Percentiles rank a stretch among this genome's conserved stretches.
Conservation (phyloP, 2,329 filamentous ascomycete genomes). For the Alternaria tenuissima region DNA sequence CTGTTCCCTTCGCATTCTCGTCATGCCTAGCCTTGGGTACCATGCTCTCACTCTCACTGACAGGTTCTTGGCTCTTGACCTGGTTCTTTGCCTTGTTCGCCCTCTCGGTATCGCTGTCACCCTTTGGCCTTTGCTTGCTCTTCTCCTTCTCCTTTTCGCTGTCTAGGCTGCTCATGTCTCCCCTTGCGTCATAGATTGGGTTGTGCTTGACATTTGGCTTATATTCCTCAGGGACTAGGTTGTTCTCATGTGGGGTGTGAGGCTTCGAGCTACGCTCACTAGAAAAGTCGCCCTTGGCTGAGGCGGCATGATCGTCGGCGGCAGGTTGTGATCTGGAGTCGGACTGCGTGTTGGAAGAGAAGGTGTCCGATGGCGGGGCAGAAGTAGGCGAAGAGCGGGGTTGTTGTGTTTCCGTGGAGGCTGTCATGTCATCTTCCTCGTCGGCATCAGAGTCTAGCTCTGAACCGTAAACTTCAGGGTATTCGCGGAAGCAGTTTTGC, state of each 20-base stretch:
- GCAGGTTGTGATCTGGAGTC: conserved; percentile 4
- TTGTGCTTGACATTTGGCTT: conserved; percentile 20
- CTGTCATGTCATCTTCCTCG: conserved; percentile 63
- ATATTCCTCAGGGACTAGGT: conserved; percentile 32
- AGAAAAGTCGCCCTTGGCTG: conserved; percentile 14
- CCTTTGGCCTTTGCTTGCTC: conserved; percentile 16
- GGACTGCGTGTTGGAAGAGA: conserved; percentile 5
- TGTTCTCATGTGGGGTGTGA: conserved; percentile 14
- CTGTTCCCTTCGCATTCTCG: conserved; percentile 33
- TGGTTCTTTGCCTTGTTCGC: conserved; percentile 7
- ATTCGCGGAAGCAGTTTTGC: conserved; percentile 94
- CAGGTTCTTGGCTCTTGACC: conserved; percentile 14
- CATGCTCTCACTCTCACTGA: conserved; percentile 54
- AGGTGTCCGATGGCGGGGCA: neutral
- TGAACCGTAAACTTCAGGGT: conserved; percentile 91
- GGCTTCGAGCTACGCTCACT: conserved; percentile 19
- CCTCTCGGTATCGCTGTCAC: neutral
- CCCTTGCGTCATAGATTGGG: conserved; percentile 13
- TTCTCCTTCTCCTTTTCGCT: conserved; percentile 17
- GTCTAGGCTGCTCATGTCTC: conserved; percentile 15
- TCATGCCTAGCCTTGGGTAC: conserved; percentile 63
- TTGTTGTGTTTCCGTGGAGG: conserved; percentile 11
- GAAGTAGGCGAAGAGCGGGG: conserved; percentile 3
- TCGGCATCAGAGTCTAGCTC: conserved; percentile 84
- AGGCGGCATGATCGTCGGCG: conserved; percentile 12